Evolutionary conservation across 805 yeast species (phyloP).

Genomic region (Ogataea nakhonphanomensis): DNA sequence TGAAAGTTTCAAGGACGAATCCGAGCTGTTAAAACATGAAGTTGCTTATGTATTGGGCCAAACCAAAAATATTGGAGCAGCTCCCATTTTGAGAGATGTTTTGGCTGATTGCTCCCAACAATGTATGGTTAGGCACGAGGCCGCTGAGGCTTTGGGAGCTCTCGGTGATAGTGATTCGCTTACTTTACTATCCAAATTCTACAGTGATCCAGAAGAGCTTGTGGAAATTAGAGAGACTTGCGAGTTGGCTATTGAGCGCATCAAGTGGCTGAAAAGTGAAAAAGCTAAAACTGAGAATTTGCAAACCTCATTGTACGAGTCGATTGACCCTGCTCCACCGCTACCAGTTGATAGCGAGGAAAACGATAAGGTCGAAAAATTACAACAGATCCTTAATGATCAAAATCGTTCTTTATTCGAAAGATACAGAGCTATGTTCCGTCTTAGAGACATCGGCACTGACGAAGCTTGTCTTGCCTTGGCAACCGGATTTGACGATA

Average conservation of each 20-base stretch:
- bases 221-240: slow-evolving; percentile 95
- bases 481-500: slow-evolving; percentile 85
- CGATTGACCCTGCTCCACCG: slow-evolving; percentile 99
- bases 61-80: slow-evolving; percentile 77
- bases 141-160: slow-evolving; percentile 98
- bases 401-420: slow-evolving; percentile 78
- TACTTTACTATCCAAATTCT: slow-evolving; percentile 59
- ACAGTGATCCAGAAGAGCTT: slow-evolving; percentile 62
- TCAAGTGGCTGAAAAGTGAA: slow-evolving; percentile 84
- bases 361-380: slow-evolving; percentile 58
- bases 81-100: slow-evolving; percentile 70
- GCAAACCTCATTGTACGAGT: slow-evolving; percentile 73
- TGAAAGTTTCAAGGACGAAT: slow-evolving; percentile 73
- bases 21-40: slow-evolving; percentile 94
- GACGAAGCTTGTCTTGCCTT: slow-evolving; percentile 91
- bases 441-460: slow-evolving; percentile 91
- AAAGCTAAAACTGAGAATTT: slow-evolving; percentile 61
- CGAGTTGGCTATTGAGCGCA: slow-evolving; percentile 93
- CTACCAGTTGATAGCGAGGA: slow-evolving; percentile 52
- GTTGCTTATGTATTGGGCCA: slow-evolving; percentile 97
- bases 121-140: slow-evolving; percentile 98
- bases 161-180: slow-evolving; percentile 77
- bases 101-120: slow-evolving; percentile 67
- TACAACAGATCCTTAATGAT: slow-evolving; percentile 69
- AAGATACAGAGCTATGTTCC: slow-evolving; percentile 97